phyloP scores from a whole-genome alignment of 2,329 filamentous ascomycete species.

The Atkinsonella hypoxylon region DNA sequence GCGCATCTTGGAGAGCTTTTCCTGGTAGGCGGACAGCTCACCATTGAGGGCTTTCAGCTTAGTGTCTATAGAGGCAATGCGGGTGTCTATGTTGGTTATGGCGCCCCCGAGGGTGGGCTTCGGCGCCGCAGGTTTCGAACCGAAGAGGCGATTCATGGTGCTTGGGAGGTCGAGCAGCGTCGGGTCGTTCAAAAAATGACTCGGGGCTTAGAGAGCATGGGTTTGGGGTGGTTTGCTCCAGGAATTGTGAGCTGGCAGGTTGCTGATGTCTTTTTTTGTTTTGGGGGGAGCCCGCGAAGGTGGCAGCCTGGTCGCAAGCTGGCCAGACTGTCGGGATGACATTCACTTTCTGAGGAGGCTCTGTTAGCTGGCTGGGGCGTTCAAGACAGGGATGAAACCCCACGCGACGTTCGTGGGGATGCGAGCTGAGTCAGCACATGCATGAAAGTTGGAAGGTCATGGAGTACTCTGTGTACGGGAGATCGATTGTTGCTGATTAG shows the following conservation, averaged over 20 bases:
- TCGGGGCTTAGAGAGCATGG: too few species aligned
- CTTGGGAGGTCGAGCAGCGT: neutral
- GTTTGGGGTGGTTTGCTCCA: neutral
- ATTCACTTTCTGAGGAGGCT: neutral
- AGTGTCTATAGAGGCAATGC: slow-evolving; percentile 80
- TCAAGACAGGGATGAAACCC: neutral
- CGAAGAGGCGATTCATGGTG: slow-evolving; percentile 91
- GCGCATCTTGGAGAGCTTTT: slow-evolving; percentile 82
- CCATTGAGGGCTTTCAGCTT: slow-evolving; percentile 88
- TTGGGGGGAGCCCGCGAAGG: neutral
- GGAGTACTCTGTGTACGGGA: too few species aligned
- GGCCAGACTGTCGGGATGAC: neutral
- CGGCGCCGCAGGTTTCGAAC: slow-evolving; percentile 71
- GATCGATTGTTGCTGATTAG: too few species aligned
- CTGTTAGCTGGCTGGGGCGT: neutral
- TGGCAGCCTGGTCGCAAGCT: neutral
- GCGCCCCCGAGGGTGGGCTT: slow-evolving; percentile 81
- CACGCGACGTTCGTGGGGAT: neutral
- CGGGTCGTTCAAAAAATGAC: neutral
- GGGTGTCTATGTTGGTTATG: slow-evolving; percentile 73
- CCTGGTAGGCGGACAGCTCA: slow-evolving; percentile 79
- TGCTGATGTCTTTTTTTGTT: neutral
- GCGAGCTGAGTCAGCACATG: slow-evolving; percentile 3
- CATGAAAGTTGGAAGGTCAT: neutral
- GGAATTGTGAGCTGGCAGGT: neutral